phyloP scores from a whole-genome alignment of 345 rosid species.

The Lepidium didymum region DNA sequence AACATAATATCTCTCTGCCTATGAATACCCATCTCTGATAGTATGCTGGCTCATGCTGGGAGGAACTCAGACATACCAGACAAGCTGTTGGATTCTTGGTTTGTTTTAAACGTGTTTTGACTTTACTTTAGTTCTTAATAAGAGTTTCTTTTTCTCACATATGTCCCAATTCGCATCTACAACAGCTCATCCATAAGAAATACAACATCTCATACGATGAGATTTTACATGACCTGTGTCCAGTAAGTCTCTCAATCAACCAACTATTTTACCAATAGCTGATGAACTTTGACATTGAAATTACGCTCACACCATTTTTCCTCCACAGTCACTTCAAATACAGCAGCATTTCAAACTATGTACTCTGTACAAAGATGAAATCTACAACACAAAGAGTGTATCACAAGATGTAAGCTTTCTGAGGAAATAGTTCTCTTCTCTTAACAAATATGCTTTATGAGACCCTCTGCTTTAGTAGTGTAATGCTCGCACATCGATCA shows the following conservation, averaged over 20 bases:
- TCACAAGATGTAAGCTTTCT: constrained; percentile 59
- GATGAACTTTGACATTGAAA: constrained; percentile 10
- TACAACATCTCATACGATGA: constrained; percentile 25
- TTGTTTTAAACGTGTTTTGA: constrained; percentile 18
- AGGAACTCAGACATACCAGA: constrained; percentile 88
- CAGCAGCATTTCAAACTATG: constrained; percentile 93
- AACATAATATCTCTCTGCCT: constrained; percentile 1
- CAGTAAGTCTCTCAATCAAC: constrained; percentile 36
- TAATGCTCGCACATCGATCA: not conserved
- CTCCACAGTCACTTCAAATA: constrained; percentile 60
- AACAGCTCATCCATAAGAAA: constrained; percentile 44
- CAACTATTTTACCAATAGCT: not conserved
- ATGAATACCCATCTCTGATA: constrained; percentile 18
- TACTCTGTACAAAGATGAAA: constrained; percentile 91
- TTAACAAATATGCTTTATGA: not conserved
- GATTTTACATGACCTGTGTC: constrained; percentile 81
- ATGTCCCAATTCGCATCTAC: not conserved
- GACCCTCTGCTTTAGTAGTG: not conserved
- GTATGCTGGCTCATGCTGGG: constrained; percentile 88
- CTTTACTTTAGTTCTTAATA: not conserved
- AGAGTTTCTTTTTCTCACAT: constrained; percentile 6
- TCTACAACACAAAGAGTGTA: constrained; percentile 87
- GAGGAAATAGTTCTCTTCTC: not conserved
- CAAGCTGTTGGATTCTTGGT: constrained; percentile 98
- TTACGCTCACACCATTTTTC: not conserved